A percentile compares a stretch with the other conserved stretches of the same genome.
phyloP scores from a whole-genome alignment of 2,329 filamentous ascomycete species.

The Aspergillus tubingensis region DNA sequence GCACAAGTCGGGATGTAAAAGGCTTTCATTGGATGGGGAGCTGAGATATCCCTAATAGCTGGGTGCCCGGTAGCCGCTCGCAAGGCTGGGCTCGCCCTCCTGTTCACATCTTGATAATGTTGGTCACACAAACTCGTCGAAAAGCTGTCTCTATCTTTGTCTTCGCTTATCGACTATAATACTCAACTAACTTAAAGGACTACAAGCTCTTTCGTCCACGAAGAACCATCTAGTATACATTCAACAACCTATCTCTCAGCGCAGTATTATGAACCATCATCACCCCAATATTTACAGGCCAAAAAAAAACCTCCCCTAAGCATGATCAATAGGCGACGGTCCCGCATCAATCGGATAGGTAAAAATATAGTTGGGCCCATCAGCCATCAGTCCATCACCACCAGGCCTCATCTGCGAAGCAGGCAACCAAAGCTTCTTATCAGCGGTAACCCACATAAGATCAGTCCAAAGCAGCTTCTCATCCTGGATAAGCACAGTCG shows the following conservation, averaged over 20 bases:
- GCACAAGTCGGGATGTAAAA: too few species aligned
- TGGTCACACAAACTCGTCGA: too few species aligned
- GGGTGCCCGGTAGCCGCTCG: too few species aligned
- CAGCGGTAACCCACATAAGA: slow-evolving; percentile 7
- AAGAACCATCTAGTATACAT: too few species aligned
- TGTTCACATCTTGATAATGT: too few species aligned
- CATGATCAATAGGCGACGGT: slow-evolving; percentile 6
- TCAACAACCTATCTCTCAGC: neutral
- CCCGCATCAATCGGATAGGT: slow-evolving; percentile 6
- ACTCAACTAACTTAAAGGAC: too few species aligned
- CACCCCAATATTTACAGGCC: neutral
- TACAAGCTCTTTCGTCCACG: too few species aligned
- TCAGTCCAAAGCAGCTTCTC: slow-evolving; percentile 7
- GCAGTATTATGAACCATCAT: neutral
- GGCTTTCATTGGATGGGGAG: too few species aligned
- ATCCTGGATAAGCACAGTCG: slow-evolving; percentile 9
- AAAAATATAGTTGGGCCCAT: slow-evolving; percentile 9
- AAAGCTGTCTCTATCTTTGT: too few species aligned
- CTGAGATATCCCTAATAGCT: too few species aligned
- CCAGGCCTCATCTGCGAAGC: slow-evolving; percentile 8
- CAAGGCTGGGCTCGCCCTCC: too few species aligned
- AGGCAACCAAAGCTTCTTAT: slow-evolving; percentile 12
- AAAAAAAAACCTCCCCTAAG: neutral
- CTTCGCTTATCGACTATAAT: too few species aligned
- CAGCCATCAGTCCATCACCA: slow-evolving; percentile 5